Base-by-base conservation (phyloP, 1,284 basidiomycete species). In the Malassezia arunalokei region DNA sequence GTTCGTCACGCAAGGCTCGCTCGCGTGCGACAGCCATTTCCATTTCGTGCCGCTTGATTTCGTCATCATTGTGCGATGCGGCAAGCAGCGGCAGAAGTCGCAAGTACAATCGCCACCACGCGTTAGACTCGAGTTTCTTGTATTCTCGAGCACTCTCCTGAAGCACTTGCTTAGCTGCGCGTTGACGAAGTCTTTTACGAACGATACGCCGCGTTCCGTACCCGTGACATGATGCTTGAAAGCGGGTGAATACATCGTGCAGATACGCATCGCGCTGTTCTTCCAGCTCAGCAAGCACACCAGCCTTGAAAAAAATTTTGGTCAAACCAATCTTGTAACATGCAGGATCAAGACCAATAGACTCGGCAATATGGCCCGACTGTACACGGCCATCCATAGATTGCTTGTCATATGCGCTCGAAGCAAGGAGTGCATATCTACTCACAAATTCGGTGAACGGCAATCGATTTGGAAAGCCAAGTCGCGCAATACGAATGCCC, bases 261-360 rank as follows among this genome's bases (percentile, higher is more conserved):
- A 99, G 76, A 27, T 89, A 77, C 8, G 80, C 78, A 73, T 99
- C 94, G 15, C 94, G 78, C 17, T 87, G 80, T 67, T 96, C 94
- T 75, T 98, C 94, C 29, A 98, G 80, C 66, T 95, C 91, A n/a
- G 94, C 94, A 8, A 99, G 80, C 2, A 96, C 89, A 5, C 92
- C 92, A 1, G 94, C 91, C 74, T 96, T 98, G 82, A 99, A 98
- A 77, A 98, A 98, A 61, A 96, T 87, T 77, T 98, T 99, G 40
- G 89, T 94, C 0, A 87, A 87, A 7, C 94, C 94, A 57, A 98
- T 87, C 66, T 85, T 86, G 79, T 84, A 96, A 24, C 83, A 80
- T 0, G 81, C 78, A 50, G 83, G 81, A 73, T 95, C 89, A 17
- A 98, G 80, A 50, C 92, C 86, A 37, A 98, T 78, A 5, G 87